Base-by-base conservation (phyloP, 2,329 filamentous ascomycete species). In the Samsoniella hepiali region DNA sequence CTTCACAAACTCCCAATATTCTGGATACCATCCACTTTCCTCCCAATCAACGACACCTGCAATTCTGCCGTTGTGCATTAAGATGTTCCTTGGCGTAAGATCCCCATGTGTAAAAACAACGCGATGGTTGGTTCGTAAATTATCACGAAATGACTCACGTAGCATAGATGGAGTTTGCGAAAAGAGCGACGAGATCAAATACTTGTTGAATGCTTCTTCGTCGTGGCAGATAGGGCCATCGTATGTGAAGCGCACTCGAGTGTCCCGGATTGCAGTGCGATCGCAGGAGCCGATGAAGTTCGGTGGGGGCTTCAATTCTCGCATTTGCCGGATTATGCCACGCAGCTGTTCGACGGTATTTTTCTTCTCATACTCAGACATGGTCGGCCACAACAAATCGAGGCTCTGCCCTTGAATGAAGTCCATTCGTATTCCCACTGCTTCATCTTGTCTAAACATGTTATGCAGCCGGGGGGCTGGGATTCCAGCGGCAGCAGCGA, bases 51-150 rank as follows among this genome's bases (percentile, higher is more conserved):
- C 61, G 40, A 81, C 74, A 7, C 73, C 78, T 54, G 72, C 71
- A 10, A 79, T 69, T 8, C 74, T 69, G 17, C 75, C 76, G 3
- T 73, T 76, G 2, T 70, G 65, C 3, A 76, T 71, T 4, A 83
- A 64, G 36, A 83, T 80, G 61, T 83, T 83, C 3, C 77, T 66
- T 3, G 74, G 75, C 10, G 72, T 73, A 11, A 86, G 72, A 68
- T 86, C 82, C 3, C 77, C 77, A 71, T 85, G 82, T 1, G 81
- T 81, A 64, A 85, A 79, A 1, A 79, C 74, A 38, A 76, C 69
- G n/a, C 67, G 67, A 65, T 77, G 71, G 22, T 69, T 38, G 0
- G 68, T 71, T 34, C 64, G 58, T 17, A 73, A 57, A 17, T 68
- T 68, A 2, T 51, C 54, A 17, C 67, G 45, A 61, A 74, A 70